Percentiles rank a stretch among this genome's conserved stretches.
These are phyloP conservation scores for Brasilioporus rufonigricans DNA, from an alignment of 768 basidiomycete species.

Conservation along the genomic window DNA sequence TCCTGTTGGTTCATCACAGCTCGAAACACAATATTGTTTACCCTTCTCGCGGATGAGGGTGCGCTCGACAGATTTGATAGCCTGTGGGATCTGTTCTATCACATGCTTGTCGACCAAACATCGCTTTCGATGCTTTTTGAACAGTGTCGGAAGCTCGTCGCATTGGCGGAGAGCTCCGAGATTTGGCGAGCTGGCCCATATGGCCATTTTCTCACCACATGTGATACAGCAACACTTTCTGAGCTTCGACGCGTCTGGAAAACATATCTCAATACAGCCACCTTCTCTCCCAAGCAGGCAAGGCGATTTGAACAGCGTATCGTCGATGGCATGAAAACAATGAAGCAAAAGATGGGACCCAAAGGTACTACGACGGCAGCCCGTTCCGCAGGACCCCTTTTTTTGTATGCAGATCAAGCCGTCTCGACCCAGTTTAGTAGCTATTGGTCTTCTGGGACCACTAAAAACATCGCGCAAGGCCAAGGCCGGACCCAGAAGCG, in stretches of 20 bases:
- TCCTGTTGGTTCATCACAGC: slow-evolving; percentile 13
- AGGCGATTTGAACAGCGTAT: slow-evolving; percentile 12
- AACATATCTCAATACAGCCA: slow-evolving; percentile 12
- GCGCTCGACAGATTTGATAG: slow-evolving; percentile 5
- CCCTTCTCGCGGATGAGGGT: slow-evolving; percentile 23
- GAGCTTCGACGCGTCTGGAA: slow-evolving; percentile 22
- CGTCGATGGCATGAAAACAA: slow-evolving; percentile 9
- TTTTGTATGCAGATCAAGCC: background rate
- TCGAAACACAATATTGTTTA: slow-evolving; percentile 26
- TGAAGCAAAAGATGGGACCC: background rate
- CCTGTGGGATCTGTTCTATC: slow-evolving; percentile 30
- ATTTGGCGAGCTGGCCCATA: slow-evolving; percentile 28
- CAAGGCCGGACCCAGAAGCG: background rate
- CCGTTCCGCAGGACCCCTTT: slow-evolving; percentile 30
- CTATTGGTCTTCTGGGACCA: slow-evolving; percentile 26
- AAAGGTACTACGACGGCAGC: slow-evolving; percentile 5
- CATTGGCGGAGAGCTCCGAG: slow-evolving; percentile 12
- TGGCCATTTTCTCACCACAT: slow-evolving; percentile 20
- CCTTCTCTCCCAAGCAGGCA: slow-evolving; percentile 3
- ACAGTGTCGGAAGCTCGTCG: slow-evolving; percentile 28
- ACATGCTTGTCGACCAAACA: slow-evolving; percentile 19
- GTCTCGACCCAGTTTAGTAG: slow-evolving; percentile 16
- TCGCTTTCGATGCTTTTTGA: slow-evolving; percentile 17
- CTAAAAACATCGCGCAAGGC: slow-evolving; percentile 1
- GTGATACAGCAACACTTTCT: slow-evolving; percentile 19